Evolutionary conservation across 192 early-diverging fungal genomes (phyloP).

Genomic region (Obelidium mucronatum): DNA sequence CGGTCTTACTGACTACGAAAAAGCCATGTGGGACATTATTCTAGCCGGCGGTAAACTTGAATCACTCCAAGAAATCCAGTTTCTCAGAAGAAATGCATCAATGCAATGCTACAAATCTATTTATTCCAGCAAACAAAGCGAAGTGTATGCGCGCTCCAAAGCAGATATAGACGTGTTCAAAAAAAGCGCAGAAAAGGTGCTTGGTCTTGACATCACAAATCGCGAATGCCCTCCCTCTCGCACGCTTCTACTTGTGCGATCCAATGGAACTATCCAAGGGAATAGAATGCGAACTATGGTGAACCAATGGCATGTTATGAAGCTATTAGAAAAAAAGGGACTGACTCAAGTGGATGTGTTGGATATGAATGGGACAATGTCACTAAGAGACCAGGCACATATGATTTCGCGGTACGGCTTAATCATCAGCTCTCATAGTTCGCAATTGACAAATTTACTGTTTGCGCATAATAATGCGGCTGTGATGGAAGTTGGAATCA

Average conservation of each 20-base stretch:
- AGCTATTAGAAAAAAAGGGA: conserved; percentile 7
- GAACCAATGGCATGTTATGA: conserved; percentile 28
- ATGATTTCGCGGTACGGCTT: conserved; percentile 14
- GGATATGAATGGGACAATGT: conserved; percentile 9
- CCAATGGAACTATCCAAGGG: conserved; percentile 4
- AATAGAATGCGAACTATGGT: conserved; percentile 1
- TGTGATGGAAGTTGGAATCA: conserved; percentile 16
- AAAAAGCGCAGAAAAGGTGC: conserved; percentile 19
- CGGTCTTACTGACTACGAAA: conserved; percentile 11
- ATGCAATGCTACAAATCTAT: not conserved
- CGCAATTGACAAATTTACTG: conserved; percentile 17
- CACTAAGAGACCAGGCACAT: conserved; percentile 3
- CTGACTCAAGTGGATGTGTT: conserved; percentile 9
- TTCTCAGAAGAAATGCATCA: not conserved
- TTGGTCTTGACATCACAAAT: conserved; percentile 14
- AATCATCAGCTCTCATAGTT: conserved; percentile 18
- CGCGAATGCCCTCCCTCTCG: conserved; percentile 9
- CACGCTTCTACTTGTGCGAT: not conserved
- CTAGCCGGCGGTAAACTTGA: not conserved
- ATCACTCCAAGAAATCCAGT: conserved; percentile 4
- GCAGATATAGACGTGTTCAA: conserved; percentile 8
- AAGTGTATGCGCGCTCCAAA: not conserved
- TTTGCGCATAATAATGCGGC: conserved; percentile 26
- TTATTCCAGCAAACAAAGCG: conserved; percentile 10
- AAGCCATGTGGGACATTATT: conserved; percentile 14